Evolutionary conservation across 2,329 filamentous ascomycete genomes (phyloP).

Genomic region (Claviceps humidiphila): DNA sequence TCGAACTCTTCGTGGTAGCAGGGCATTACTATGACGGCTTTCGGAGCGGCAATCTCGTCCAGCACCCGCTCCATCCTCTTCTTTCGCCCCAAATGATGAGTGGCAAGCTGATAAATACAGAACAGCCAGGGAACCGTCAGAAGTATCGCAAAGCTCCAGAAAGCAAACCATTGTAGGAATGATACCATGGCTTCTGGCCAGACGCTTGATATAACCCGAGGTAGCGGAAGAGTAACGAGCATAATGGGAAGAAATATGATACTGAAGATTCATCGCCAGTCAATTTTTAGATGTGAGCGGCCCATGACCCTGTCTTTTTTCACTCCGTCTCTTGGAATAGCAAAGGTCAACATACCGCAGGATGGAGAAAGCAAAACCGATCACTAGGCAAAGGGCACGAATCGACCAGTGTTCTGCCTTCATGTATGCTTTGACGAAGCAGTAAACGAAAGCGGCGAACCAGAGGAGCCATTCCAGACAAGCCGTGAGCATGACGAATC

Average conservation of each 20-base stretch:
- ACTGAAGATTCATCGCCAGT: slow-evolving; percentile 28
- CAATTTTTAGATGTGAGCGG: neutral
- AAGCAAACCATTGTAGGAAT: slow-evolving; percentile 85
- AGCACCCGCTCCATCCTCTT: slow-evolving; percentile 74
- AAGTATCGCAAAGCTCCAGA: slow-evolving; percentile 80
- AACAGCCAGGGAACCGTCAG: slow-evolving; percentile 85
- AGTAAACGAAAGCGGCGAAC: slow-evolving; percentile 89
- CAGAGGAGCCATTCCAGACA: slow-evolving; percentile 89
- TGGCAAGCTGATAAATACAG: slow-evolving; percentile 83
- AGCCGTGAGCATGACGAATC: slow-evolving; percentile 69
- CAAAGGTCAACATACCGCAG: slow-evolving; percentile 46
- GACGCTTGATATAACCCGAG: slow-evolving; percentile 53
- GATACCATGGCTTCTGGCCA: slow-evolving; percentile 58
- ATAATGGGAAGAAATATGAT: slow-evolving; percentile 84
- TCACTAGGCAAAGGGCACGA: slow-evolving; percentile 59
- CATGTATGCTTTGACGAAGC: slow-evolving; percentile 70
- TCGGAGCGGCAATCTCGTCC: slow-evolving; percentile 76
- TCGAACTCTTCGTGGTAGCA: slow-evolving; percentile 88
- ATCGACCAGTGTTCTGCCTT: slow-evolving; percentile 88
- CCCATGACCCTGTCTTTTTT: neutral
- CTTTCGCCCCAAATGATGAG: slow-evolving; percentile 67
- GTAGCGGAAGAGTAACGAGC: slow-evolving; percentile 81
- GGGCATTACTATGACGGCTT: slow-evolving; percentile 93
- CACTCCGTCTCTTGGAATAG: neutral
- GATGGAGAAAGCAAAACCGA: slow-evolving; percentile 59